These are phyloP conservation scores for Annona squamosa DNA, from an alignment of 164 flowering plant species.

Conservation along the genomic window DNA sequence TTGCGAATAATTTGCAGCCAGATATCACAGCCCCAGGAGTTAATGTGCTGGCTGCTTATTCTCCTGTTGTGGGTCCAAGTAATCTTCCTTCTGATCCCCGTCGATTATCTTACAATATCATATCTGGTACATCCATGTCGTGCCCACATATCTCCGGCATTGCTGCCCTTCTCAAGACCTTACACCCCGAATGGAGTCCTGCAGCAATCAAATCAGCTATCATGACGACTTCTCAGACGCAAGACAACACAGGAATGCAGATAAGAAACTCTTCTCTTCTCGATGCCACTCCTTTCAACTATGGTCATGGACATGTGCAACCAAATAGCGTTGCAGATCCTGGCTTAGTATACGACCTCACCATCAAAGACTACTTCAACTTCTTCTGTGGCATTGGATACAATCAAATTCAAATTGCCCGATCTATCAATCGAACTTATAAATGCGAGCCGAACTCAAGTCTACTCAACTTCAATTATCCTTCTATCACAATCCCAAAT, in stretches of 20 bases:
- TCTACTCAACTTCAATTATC: slow-evolving; percentile 29
- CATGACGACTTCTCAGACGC: slow-evolving; percentile 46
- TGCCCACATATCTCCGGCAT: slow-evolving; percentile 71
- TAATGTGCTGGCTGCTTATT: slow-evolving; percentile 52
- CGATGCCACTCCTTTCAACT: slow-evolving; percentile 32
- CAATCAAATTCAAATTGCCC: neutral
- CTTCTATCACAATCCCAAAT: slow-evolving; percentile 48
- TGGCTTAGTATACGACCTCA: slow-evolving; percentile 52
- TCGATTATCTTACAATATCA: slow-evolving; percentile 29
- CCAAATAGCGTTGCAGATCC: slow-evolving; percentile 48
- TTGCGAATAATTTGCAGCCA: slow-evolving; percentile 30
- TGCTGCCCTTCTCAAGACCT: slow-evolving; percentile 52
- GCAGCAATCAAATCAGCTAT: slow-evolving; percentile 66
- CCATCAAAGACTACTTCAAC: slow-evolving; percentile 28
- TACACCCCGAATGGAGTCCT: slow-evolving; percentile 65
- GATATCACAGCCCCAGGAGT: slow-evolving; percentile 77
- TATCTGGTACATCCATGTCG: slow-evolving; percentile 79
- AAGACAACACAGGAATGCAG: slow-evolving; percentile 26
- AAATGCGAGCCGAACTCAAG: neutral
- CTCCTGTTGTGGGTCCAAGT: slow-evolving; percentile 44
- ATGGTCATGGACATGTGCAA: slow-evolving; percentile 44
- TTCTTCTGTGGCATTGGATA: slow-evolving; percentile 41
- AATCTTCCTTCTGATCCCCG: slow-evolving; percentile 32
- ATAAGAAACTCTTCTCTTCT: slow-evolving; percentile 11
- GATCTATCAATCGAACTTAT: neutral